Evolutionary conservation across 495 filamentous ascomycete genomes (phyloP).

Genomic region (Penicillium coffeae): DNA sequence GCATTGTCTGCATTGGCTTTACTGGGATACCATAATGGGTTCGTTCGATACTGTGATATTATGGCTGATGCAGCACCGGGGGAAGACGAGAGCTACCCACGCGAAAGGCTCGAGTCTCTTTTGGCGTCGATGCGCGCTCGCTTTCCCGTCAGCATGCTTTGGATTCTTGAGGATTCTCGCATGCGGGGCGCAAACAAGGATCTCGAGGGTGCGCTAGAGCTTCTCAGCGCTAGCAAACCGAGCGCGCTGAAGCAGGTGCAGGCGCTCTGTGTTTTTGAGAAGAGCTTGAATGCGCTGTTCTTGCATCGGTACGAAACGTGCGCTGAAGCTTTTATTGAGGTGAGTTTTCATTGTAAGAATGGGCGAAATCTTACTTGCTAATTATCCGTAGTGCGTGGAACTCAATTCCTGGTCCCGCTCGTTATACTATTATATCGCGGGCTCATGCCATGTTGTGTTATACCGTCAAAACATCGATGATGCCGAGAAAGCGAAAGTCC

Average conservation of each 20-base stretch:
- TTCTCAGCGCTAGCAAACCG: slow-evolving; percentile 53
- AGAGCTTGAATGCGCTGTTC: slow-evolving; percentile 74
- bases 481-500: slow-evolving; percentile 44
- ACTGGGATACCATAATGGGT: slow-evolving; percentile 81
- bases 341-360: too few relatives aligned
- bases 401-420: slow-evolving; percentile 90
- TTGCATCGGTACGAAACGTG: slow-evolving; percentile 68
- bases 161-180: slow-evolving; percentile 86
- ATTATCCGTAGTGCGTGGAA: slow-evolving; percentile 56
- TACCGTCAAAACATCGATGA: slow-evolving; percentile 61
- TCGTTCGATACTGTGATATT: slow-evolving; percentile 84
- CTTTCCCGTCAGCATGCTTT: slow-evolving; percentile 80
- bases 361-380: background rate
- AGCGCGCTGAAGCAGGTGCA: slow-evolving; percentile 83
- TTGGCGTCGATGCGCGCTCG: slow-evolving; percentile 67
- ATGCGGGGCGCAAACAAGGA: slow-evolving; percentile 65
- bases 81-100: slow-evolving; percentile 66
- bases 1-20: slow-evolving; percentile 80
- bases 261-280: slow-evolving; percentile 78
- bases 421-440: slow-evolving; percentile 88
- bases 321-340: slow-evolving; percentile 67
- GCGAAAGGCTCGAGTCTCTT: slow-evolving; percentile 61
- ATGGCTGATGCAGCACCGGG: slow-evolving; percentile 55
- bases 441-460: slow-evolving; percentile 67
- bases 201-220: slow-evolving; percentile 62